Base-by-base conservation (phyloP, 257 asterid species). In the Ilex aquifolium region DNA sequence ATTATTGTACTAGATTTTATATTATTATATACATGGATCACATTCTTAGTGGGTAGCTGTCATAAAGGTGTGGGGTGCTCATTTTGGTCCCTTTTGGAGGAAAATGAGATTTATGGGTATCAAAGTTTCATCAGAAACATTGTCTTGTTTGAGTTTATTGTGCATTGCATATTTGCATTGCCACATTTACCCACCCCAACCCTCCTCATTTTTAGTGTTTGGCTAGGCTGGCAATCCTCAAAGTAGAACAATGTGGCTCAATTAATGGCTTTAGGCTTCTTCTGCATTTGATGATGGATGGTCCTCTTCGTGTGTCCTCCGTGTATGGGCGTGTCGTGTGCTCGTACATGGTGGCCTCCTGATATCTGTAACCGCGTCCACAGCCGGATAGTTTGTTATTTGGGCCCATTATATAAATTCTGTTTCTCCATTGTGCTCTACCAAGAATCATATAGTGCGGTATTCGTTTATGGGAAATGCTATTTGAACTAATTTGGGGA, bases 201-300 rank as follows among this genome's bases (percentile, higher is more conserved):
- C 74, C 70, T 52, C 69, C 76, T 68, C 70, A 71, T 67, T 68
- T 61, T 68, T 61, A 64, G 50, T 77, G 60, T 65, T 64, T 73
- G 63, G 81, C 85, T 73, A 67, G 80, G 77, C 85, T 80, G 90
- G 76, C 88, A 74, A 59, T 68, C 68, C 75, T 59, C 14, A 64
- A 30, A 52, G 42, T 65, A 59, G 75, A 64, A 71, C 32, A 9
- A 15, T 56, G 65, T 65, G 66, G 67, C 48, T 48, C 76, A 65
- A 64, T 70, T 56, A 68, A 64, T 68, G 55, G 48, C 61, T 56
- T 44, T 69, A 16, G 27, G 55, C 54, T 67, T 58, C 59, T 32
- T 29, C 56, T 65, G 32, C 44, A 30, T 48, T 21, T 54, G 13
- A 7, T 48, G 5, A 48, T 57, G 48, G 57, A 27, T 40, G 44